A percentile compares a stretch with the other conserved stretches of the same genome.
Evolutionary conservation across 306 rosid genomes (phyloP).

Genomic region (Arachis stenosperma): DNA sequence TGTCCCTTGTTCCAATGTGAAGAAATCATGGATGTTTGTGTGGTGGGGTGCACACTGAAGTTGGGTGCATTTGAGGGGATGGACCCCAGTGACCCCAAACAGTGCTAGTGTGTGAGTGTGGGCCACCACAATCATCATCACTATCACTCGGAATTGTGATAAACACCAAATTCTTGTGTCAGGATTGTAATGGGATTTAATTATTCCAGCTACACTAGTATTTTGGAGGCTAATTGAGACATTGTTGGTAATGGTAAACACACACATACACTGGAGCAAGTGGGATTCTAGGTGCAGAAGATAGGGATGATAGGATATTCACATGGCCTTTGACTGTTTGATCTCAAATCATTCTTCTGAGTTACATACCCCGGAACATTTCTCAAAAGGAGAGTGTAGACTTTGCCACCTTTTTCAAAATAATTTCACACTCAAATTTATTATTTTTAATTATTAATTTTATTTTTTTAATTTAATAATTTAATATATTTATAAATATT

Average conservation of each 20-base stretch:
- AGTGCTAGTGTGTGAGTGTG: constrained; percentile 21
- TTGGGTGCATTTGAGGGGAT: constrained; percentile 18
- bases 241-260: constrained; percentile 29
- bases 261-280: constrained; percentile 10
- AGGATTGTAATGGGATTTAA: constrained; percentile 23
- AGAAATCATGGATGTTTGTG: constrained; percentile 52
- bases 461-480: too few relatives aligned
- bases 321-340: neutral
- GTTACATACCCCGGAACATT: neutral
- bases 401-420: neutral
- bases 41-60: constrained; percentile 47
- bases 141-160: constrained; percentile 22
- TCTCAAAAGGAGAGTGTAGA: neutral
- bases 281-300: constrained; percentile 5
- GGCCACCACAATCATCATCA: constrained; percentile 35
- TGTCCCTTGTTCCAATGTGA: constrained; percentile 40
- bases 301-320: constrained; percentile 12
- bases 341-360: neutral
- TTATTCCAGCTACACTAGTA: neutral
- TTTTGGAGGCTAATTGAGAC: neutral
- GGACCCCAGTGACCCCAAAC: constrained; percentile 35
- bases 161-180: constrained; percentile 41
- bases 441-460: too few relatives aligned
- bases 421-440: too few relatives aligned
- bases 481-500: too few relatives aligned